Evolutionary conservation across 2,329 filamentous ascomycete genomes (phyloP), one percentile per base, ranked within the genome.

Genomic region (Epichloe amarillans): DNA sequence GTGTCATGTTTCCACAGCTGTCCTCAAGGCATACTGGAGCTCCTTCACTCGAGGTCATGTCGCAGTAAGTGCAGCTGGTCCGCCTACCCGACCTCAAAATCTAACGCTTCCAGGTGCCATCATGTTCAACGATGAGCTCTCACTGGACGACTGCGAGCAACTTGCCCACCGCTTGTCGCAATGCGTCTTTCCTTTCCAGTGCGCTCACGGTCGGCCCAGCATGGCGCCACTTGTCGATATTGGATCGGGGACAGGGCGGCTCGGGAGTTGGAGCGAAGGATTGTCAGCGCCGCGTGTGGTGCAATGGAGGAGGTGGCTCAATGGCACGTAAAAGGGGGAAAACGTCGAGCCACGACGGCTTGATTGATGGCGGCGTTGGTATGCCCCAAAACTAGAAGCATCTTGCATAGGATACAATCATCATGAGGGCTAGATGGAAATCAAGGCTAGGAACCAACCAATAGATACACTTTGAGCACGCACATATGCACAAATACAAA

Each of bases 101-200:
- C 55, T 59, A 42, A 61, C 51, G 10, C 14, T 42, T 1, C 0
- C 15, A 75, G 73, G 70, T 37, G 86, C 88, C 2, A 82, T 93
- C 62, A 91, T 90, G 86, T 94, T 94, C 66, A 91, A 91, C 57
- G 88, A 94, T 59, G 61, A 68, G 5, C 66, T 93, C 7, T 72
- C 71, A 0, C 55, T 62, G 0, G 65, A 71, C 0, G 74, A 88
- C 55, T 91, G 87, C 57, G 57, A 66, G 10, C 61, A 64, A 0
- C 64, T 93, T 36, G 63, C 91, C 0, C 53, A 50, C 2, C 71
- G 72, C 3, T 66, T 93, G n/a, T 73, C 76, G 0, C 61, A 59
- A 0, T 89, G 84, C 56, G 73, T 72, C 0, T 87, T 91, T 54
- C 87, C 88, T 0, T 93, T 93, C 56, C 83, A 88, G 61, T 94